These are phyloP conservation scores for Coemansia sp. DNA, from an alignment of 192 early-diverging fungal genomes.

Conservation along the genomic window DNA sequence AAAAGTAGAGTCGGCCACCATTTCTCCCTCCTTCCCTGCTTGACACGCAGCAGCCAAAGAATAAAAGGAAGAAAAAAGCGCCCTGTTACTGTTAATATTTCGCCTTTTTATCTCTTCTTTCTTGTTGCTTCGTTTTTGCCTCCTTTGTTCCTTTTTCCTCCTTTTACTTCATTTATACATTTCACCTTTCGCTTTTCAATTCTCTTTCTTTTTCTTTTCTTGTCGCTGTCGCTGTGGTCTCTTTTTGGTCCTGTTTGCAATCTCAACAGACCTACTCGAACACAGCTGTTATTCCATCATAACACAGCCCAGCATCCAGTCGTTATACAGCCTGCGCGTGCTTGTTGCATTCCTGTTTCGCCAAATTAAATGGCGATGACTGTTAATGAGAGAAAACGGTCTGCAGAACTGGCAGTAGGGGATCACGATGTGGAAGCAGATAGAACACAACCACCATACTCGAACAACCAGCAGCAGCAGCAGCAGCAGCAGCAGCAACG, in stretches of 20 bases:
- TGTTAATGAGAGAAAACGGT: conserved; percentile 44
- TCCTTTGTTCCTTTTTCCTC: conserved; percentile 3
- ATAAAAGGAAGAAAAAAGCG: neutral
- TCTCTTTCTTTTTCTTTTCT: conserved; percentile 7
- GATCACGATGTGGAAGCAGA: conserved; percentile 4
- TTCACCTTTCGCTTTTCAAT: neutral
- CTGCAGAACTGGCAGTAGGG: conserved; percentile 28
- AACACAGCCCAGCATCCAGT: neutral
- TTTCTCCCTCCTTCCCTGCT: neutral
- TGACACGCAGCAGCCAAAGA: neutral
- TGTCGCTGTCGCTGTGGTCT: conserved; percentile 7
- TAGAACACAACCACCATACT: neutral
- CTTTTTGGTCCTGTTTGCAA: neutral
- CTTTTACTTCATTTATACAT: neutral
- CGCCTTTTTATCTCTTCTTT: conserved; percentile 5
- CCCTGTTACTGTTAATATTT: conserved; percentile 1
- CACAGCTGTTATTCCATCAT: neutral
- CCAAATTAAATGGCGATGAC: conserved; percentile 35
- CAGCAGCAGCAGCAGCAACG: conserved; percentile 4
- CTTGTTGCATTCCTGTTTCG: neutral
- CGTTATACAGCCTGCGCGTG: neutral
- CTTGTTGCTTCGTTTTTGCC: neutral
- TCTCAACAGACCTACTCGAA: neutral
- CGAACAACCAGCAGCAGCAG: conserved; percentile 7
- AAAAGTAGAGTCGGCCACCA: neutral